Base-by-base conservation (phyloP, 148 eudicot genomes). In the Chenopodium formosanum region DNA sequence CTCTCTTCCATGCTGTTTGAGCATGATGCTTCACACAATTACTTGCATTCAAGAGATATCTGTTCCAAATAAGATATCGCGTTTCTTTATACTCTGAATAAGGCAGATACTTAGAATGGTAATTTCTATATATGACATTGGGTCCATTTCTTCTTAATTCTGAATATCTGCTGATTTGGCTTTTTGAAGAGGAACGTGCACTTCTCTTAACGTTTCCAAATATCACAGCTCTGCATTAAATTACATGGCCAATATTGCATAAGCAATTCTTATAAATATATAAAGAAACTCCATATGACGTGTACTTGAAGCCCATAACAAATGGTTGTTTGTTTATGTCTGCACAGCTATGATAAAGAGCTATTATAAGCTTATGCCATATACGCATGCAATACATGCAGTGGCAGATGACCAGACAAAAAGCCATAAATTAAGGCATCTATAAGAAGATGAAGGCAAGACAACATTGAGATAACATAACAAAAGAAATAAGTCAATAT, bases 21-120 rank as follows among this genome's bases (percentile, higher is more conserved):
- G 89, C 87, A 73, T 87, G 82, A 73, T 80, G 80, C 70, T 25
- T 85, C 75, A 80, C 70, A 69, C 37, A 67, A 47, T 80, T 84
- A 74, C 78, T 80, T 47, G 80, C 78, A 78, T 78, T 65, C 10
- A 34, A 50, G 62, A 64, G 73, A 60, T 80, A 73, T 47, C 34
- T 70, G 65, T 84, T 71, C 46, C 52, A 82, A 70, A 79, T 64
- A 76, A 37, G 27, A 72, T 25, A 65, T 46, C 47, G 65, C 71
- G 73, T 32, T 34, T 82, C 82, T 53, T 70, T 87, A 75, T 47
- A 56, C 31, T 74, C 69, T 11, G 84, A 69, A 74, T 64, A 71
- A 79, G 79, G 63, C 17, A 78, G 12, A 34, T 34, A 73, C 16
- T 74, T 82, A 34, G 77, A 46, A 71, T 73, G 58, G 66, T 67